Base-by-base conservation (phyloP, 805 yeast genomes). In the Vanderwaltozyma polyspora region DNA sequence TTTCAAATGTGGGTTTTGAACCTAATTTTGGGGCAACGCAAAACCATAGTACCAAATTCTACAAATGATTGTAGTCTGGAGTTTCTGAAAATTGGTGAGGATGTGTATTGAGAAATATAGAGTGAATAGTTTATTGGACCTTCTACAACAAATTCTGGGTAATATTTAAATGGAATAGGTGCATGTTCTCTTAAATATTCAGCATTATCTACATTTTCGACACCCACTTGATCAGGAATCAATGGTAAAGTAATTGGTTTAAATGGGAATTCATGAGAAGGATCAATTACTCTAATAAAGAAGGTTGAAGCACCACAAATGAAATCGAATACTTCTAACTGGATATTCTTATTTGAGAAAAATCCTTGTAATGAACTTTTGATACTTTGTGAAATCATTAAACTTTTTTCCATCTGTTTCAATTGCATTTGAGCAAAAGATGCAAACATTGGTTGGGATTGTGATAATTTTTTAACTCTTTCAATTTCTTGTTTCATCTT, bases 1-100 rank as follows among this genome's bases (percentile, higher is more conserved):
- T 49, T 91, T 89, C 62, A 91, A 68, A 62, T 91, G 95, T 0
- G 98, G 98, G 51, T 91, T 91, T 35, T 91, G 83, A 33, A 91
- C 67, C 25, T 82, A 53, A n/a, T n/a, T 52, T 82, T 91, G 2
- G 91, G 87, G 52, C 91, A 81, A 55, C 95, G 74, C 51, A 91
- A 62, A 37, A 87, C 68, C 1, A 77, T 69, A 13, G 86, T 76
- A 1, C 79, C 66, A 54, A 85, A 77, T 43, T 83, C 86, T 29
- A 83, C 72, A 43, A 82, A 72, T 6, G 66, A 60, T 23, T 64
- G 59, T 33, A 79, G 54, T 44, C 79, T 72, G 12, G 66, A 66
- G 32, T 66, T 75, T 25, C 59, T 57, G 19, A 71, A 60, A 62
- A 81, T 53, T 39, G 84, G 81, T 53, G 73, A 71, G 33, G 68